Percentiles rank a stretch among this genome's conserved stretches.
Evolutionary conservation across 148 eudicot species (phyloP).

Genomic region (Suaeda aralocaspica): DNA sequence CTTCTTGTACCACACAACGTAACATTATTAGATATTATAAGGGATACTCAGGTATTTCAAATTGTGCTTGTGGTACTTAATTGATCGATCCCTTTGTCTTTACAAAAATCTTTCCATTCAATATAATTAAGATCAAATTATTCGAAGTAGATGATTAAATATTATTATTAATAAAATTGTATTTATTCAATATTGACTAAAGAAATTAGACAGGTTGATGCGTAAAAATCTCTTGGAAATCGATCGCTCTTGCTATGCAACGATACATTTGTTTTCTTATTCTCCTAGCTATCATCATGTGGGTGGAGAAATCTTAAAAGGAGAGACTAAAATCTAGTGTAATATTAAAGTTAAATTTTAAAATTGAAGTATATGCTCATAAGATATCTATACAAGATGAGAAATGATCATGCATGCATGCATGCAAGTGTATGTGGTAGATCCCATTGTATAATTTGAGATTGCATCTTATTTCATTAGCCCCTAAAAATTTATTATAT

Average conservation of each 20-base stretch:
- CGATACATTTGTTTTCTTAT: neutral
- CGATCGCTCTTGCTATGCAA: neutral
- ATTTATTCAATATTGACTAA: no score
- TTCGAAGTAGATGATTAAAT: no score
- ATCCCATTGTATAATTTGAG: neutral
- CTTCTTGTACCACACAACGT: no score
- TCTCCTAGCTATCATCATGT: neutral
- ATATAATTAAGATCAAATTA: no score
- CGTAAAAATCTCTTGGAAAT: neutral
- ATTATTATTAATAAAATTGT: no score
- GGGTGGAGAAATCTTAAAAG: neutral
- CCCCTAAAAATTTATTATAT: conserved; percentile 3
- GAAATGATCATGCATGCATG: no score
- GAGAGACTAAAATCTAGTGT: neutral
- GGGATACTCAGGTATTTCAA: no score
- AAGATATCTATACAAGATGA: neutral
- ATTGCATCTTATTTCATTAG: neutral
- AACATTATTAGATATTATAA: no score
- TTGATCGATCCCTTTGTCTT: no score
- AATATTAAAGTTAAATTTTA: neutral
- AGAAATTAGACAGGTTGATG: no score
- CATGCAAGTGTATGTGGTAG: neutral
- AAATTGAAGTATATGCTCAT: neutral
- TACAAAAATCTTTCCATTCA: no score
- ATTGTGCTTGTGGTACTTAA: no score